phyloP scores from a whole-genome alignment of 352 stramenopile species.

The Thalassiosira delicatula region DNA sequence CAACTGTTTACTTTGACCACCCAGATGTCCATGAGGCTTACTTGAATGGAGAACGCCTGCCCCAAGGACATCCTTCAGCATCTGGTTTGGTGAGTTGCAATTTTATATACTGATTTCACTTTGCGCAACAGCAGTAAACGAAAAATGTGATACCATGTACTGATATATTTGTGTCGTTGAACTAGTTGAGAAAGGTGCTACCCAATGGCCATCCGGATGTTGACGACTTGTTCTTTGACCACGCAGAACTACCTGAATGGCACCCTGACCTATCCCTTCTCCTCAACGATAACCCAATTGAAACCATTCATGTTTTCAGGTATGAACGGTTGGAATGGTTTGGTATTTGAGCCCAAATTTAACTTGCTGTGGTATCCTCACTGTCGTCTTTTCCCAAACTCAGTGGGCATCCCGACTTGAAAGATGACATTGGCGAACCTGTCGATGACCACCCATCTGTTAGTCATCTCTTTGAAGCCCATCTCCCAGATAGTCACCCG shows the following conservation, averaged over 20 bases:
- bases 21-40: constrained; percentile 24
- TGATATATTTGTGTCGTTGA: background rate
- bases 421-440: constrained; percentile 19
- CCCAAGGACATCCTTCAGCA: constrained; percentile 17
- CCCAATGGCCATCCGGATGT: constrained; percentile 28
- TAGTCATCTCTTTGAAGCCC: constrained; percentile 45
- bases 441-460: constrained; percentile 46
- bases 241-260: constrained; percentile 16
- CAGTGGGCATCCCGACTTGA: constrained; percentile 33
- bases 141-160: too few species aligned
- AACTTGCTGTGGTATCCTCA: background rate
- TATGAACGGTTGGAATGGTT: background rate
- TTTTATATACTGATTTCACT: too few species aligned
- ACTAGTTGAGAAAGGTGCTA: background rate
- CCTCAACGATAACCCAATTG: background rate
- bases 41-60: constrained; percentile 3
- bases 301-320: constrained; percentile 7
- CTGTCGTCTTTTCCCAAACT: constrained; percentile 32
- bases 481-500: constrained; percentile 38
- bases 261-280: constrained; percentile 32
- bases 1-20: constrained; percentile 26
- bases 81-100: constrained; percentile 15
- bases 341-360: too few species aligned
- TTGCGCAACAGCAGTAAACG: too few species aligned
- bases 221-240: constrained; percentile 33